phyloP scores from a whole-genome alignment of 306 rosid genomes.

The Cyamopsis tetragonoloba region DNA sequence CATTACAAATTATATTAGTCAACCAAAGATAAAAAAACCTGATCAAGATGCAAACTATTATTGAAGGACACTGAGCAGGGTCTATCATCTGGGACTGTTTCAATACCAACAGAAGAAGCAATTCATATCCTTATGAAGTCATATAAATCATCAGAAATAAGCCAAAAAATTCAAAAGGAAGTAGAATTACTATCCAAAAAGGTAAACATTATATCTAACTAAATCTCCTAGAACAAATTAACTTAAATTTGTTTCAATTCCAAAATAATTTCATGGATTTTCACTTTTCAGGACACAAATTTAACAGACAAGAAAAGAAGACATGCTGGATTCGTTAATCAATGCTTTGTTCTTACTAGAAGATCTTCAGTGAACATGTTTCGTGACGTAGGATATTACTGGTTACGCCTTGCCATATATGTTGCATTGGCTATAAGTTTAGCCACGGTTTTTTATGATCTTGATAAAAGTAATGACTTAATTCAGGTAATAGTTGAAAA shows the following conservation, averaged over 20 bases:
- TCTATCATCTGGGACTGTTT: background rate
- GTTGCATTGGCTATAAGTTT: too few relatives aligned
- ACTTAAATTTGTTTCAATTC: background rate
- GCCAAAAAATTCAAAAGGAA: background rate
- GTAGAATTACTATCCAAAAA: background rate
- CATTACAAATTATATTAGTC: too few relatives aligned
- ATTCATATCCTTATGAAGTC: background rate
- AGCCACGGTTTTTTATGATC: too few relatives aligned
- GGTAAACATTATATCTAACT: background rate
- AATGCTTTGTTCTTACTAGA: constrained; percentile 35
- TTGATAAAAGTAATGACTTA: too few relatives aligned
- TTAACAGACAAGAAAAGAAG: constrained; percentile 24
- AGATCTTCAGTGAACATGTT: constrained; percentile 50
- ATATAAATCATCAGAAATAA: background rate
- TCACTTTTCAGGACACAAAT: constrained; percentile 7
- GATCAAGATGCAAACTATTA: too few relatives aligned
- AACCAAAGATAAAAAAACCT: too few relatives aligned
- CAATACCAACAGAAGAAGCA: constrained; percentile 15
- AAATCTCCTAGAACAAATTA: too few relatives aligned
- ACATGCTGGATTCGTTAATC: constrained; percentile 42
- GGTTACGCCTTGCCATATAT: constrained; percentile 38
- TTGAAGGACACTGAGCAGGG: background rate
- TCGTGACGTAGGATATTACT: constrained; percentile 52
- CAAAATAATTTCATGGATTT: background rate
- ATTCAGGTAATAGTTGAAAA: too few relatives aligned